Percentiles rank a stretch among this genome's conserved stretches.
These are phyloP conservation scores for Xylaria scruposa DNA, from an alignment of 495 filamentous ascomycete species.

Conservation along the genomic window DNA sequence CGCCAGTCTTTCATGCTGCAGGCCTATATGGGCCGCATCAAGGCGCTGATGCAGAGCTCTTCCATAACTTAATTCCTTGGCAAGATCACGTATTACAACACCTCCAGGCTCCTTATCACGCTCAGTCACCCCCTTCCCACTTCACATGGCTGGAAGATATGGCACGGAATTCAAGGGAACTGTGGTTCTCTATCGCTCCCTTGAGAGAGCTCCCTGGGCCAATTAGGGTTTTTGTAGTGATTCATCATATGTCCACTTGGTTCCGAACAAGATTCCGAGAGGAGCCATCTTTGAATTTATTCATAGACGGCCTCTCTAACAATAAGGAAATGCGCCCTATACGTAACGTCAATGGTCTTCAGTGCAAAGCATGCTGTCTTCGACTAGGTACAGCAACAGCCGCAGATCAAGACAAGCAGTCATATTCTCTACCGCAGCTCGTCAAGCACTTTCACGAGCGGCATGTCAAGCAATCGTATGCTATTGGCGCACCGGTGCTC, in stretches of 20 bases:
- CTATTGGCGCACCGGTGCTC: conserved; percentile 36
- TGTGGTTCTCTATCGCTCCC: conserved; percentile 66
- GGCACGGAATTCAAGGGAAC: conserved; percentile 61
- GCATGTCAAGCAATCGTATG: conserved; percentile 55
- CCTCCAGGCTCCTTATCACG: conserved; percentile 15
- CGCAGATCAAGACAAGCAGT: conserved; percentile 51
- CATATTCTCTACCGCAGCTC: conserved; percentile 66
- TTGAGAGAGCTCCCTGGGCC: conserved; percentile 68
- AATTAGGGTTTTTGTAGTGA: conserved; percentile 66
- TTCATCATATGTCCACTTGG: conserved; percentile 64
- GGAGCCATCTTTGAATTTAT: conserved; percentile 63
- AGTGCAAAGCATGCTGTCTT: conserved; percentile 65
- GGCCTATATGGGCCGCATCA: conserved; percentile 6
- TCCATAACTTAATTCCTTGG: conserved; percentile 36
- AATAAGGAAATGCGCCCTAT: conserved; percentile 70
- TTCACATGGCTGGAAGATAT: conserved; percentile 66
- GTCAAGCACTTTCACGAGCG: conserved; percentile 70
- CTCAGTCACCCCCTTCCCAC: conserved; percentile 40
- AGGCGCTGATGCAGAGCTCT: conserved; percentile 16
- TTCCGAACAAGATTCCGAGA: conserved; percentile 62
- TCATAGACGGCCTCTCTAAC: conserved; percentile 70
- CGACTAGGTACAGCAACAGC: conserved; percentile 42
- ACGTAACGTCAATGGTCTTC: conserved; percentile 67
- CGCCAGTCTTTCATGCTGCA: neutral
- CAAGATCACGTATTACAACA: conserved; percentile 30